Evolutionary conservation across 78 protist genomes (phyloP).

Genomic region (Dictyostelium intermedium): DNA sequence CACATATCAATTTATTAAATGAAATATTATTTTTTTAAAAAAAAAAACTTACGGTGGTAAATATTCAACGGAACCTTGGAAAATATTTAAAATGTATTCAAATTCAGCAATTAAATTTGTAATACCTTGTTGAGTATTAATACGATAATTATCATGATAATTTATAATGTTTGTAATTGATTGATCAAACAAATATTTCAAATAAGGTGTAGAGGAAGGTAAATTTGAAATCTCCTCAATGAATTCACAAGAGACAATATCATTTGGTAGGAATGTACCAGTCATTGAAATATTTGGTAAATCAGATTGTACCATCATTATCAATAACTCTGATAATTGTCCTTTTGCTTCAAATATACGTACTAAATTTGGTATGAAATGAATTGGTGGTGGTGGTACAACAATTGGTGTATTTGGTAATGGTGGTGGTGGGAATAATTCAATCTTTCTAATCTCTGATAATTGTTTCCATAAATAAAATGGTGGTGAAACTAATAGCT

Average conservation of each 20-base stretch:
- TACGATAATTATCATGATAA: slow-evolving; percentile 31
- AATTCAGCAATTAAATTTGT: slow-evolving; percentile 27
- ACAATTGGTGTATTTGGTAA: slow-evolving; percentile 9
- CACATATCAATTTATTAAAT: too few species aligned
- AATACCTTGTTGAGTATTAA: slow-evolving; percentile 27
- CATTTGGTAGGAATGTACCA: not conserved
- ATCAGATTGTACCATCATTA: slow-evolving; percentile 8
- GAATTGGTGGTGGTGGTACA: slow-evolving; percentile 47
- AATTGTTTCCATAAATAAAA: slow-evolving; percentile 1
- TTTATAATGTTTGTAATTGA: slow-evolving; percentile 49
- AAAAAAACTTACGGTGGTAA: slow-evolving; percentile 59
- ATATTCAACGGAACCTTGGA: slow-evolving; percentile 38
- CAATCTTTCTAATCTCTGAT: slow-evolving; percentile 55
- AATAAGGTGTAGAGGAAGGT: slow-evolving; percentile 21
- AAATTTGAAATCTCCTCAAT: slow-evolving; percentile 34
- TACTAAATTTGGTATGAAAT: slow-evolving; percentile 40
- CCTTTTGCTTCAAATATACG: slow-evolving; percentile 30
- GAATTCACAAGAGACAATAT: slow-evolving; percentile 33
- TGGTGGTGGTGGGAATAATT: slow-evolving; percentile 60
- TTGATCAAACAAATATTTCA: slow-evolving; percentile 50
- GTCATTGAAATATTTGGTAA: slow-evolving; percentile 40
- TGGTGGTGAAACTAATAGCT: slow-evolving; percentile 55
- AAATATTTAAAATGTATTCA: slow-evolving; percentile 36
- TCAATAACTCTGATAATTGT: slow-evolving; percentile 18
- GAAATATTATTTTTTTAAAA: too few species aligned